Conservation (phyloP, 163 green algal genomes). For the Chlamydomonas reinhardtii region DNA sequence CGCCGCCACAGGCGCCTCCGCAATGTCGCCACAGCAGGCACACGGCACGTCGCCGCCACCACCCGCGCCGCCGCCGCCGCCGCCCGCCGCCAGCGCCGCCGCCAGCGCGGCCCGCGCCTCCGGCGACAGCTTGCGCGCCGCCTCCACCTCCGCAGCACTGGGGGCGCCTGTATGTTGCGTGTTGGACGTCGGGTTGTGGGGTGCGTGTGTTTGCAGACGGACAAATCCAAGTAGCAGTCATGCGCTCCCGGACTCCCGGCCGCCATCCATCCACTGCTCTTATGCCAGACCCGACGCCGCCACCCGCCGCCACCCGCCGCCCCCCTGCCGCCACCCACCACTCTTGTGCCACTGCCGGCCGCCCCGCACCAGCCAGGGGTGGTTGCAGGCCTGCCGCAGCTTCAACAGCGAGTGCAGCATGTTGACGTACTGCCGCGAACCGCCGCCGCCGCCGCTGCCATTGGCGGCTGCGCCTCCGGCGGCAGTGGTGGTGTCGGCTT, state of each 20-base stretch:
- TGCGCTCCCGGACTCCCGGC: too few relatives aligned
- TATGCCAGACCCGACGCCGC: too few relatives aligned
- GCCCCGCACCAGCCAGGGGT: constrained; percentile 81
- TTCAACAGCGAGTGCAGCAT: constrained; percentile 87
- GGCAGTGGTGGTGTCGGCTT: too few relatives aligned
- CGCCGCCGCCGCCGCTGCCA: constrained; percentile 36
- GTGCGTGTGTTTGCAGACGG: too few relatives aligned
- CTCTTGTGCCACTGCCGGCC: constrained; percentile 3
- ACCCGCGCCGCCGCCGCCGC: background rate
- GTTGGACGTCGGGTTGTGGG: too few relatives aligned
- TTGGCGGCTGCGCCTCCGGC: too few relatives aligned
- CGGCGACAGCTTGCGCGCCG: constrained; percentile 62
- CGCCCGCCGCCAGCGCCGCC: constrained; percentile 37
- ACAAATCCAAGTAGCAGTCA: too few relatives aligned
- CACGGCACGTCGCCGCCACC: constrained; percentile 57
- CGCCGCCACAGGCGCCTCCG: constrained; percentile 76
- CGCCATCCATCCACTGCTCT: too few relatives aligned
- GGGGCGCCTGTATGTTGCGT: constrained; percentile 20
- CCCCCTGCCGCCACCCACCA: background rate
- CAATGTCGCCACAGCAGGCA: constrained; percentile 76
- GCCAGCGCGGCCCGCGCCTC: constrained; percentile 61
- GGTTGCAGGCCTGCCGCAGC: constrained; percentile 92
- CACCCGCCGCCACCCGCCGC: too few relatives aligned
- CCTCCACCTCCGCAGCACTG: constrained; percentile 57
- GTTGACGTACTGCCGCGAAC: constrained; percentile 79